Evolutionary conservation across 176 grass and related monocot species (phyloP).

Genomic region (Musa schizocarpa): DNA sequence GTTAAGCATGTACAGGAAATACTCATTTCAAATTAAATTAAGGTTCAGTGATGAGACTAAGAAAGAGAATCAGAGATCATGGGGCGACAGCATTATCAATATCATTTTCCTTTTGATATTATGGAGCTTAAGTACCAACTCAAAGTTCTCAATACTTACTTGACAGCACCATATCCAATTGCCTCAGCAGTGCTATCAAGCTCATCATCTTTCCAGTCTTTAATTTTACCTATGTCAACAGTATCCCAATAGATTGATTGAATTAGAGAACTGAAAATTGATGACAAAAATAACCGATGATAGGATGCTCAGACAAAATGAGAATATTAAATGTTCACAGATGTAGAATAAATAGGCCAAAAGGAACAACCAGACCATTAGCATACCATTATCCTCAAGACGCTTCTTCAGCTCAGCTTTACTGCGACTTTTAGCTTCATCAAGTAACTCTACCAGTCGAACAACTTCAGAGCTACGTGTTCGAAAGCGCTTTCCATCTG

Average conservation of each 20-base stretch:
- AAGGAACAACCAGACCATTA: not conserved
- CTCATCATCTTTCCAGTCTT: constrained; percentile 52
- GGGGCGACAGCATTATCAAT: not conserved
- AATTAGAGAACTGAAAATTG: too few species aligned
- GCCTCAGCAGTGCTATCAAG: constrained; percentile 83
- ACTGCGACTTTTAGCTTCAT: constrained; percentile 79
- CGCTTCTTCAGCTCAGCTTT: constrained; percentile 66
- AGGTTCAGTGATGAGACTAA: too few species aligned
- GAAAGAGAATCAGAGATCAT: not conserved
- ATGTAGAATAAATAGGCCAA: not conserved
- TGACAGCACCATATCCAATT: constrained; percentile 94
- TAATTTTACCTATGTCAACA: constrained; percentile 4
- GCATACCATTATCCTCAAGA: constrained; percentile 62
- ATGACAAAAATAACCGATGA: too few species aligned
- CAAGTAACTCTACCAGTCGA: constrained; percentile 75
- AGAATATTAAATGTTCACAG: not conserved
- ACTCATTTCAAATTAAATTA: too few species aligned
- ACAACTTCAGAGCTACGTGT: constrained; percentile 84
- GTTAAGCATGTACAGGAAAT: not conserved
- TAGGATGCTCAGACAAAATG: too few species aligned
- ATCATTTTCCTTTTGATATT: not conserved
- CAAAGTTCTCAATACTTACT: constrained; percentile 32
- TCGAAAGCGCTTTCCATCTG: constrained; percentile 80
- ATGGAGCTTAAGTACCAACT: not conserved
- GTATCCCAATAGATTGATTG: too few species aligned